A percentile compares a stretch with the other conserved stretches of the same genome.
Evolutionary conservation across 306 rosid genomes (phyloP).

Genomic region (Vigna angularis): DNA sequence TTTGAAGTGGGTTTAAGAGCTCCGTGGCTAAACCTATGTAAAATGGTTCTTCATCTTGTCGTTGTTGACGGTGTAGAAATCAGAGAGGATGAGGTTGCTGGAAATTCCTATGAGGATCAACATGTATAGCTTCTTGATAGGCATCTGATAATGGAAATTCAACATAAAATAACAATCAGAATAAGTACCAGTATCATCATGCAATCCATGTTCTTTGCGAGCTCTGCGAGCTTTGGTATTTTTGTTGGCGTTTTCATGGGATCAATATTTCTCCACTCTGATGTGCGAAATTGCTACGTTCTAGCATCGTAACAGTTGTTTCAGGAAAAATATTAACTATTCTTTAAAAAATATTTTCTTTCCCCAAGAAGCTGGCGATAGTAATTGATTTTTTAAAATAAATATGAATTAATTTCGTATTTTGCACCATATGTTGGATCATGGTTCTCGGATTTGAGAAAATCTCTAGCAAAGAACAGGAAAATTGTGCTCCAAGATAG

Average conservation of each 20-base stretch:
- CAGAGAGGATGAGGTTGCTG: too few relatives aligned
- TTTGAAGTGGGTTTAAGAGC: too few relatives aligned
- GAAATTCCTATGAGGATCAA: constrained; percentile 35
- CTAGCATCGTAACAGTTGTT: neutral
- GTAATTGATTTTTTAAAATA: neutral
- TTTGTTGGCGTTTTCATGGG: constrained; percentile 26
- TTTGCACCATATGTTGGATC: neutral
- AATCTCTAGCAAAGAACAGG: neutral
- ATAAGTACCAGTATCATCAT: neutral
- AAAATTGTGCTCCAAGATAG: neutral
- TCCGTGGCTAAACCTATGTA: too few relatives aligned
- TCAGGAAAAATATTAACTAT: neutral
- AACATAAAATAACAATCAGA: constrained; percentile 39
- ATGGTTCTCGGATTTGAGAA: neutral
- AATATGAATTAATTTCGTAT: neutral
- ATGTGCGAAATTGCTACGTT: constrained; percentile 6
- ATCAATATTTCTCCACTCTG: constrained; percentile 11
- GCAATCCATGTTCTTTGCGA: neutral
- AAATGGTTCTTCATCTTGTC: too few relatives aligned
- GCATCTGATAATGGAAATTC: constrained; percentile 57
- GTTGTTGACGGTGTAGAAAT: too few relatives aligned
- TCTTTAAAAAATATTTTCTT: neutral
- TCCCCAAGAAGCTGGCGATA: neutral
- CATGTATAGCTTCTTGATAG: constrained; percentile 94
- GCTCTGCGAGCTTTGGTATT: constrained; percentile 24